These are phyloP conservation scores for Fusarium denticulatum DNA, from an alignment of 2,329 filamentous ascomycete genomes.

Conservation along the genomic window DNA sequence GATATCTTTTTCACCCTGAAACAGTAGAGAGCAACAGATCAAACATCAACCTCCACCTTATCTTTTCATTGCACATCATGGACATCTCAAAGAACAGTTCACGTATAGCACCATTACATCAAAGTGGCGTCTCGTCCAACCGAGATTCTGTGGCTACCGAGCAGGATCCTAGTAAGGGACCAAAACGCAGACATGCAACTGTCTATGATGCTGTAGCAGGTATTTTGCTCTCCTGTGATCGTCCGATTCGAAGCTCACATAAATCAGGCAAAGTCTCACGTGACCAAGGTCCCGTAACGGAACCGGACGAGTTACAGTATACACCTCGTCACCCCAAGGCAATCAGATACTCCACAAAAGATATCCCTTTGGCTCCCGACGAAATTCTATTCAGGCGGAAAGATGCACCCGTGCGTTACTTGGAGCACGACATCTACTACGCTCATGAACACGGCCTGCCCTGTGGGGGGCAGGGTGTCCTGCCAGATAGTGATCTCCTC, in stretches of 20 bases:
- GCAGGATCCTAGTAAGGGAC: slow-evolving; percentile 11
- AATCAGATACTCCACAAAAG: slow-evolving; percentile 43
- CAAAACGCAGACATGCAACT: slow-evolving; percentile 56
- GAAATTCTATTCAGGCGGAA: slow-evolving; percentile 75
- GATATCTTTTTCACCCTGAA: slow-evolving; percentile 19
- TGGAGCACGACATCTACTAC: slow-evolving; percentile 77
- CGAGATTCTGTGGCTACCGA: slow-evolving; percentile 14
- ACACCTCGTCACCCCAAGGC: slow-evolving; percentile 24
- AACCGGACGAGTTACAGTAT: slow-evolving; percentile 33
- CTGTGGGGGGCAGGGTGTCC: slow-evolving; percentile 54
- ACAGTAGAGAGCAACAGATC: not conserved
- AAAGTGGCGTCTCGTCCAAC: slow-evolving; percentile 17
- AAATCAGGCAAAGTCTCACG: slow-evolving; percentile 46
- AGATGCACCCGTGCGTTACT: slow-evolving; percentile 72
- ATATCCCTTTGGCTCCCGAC: slow-evolving; percentile 66
- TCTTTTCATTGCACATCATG: slow-evolving; percentile 8
- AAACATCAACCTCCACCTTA: not conserved
- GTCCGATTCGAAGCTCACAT: slow-evolving; percentile 37
- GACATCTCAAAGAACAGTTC: slow-evolving; percentile 7
- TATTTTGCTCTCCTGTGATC: slow-evolving; percentile 45
- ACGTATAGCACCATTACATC: slow-evolving; percentile 5
- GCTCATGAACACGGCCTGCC: slow-evolving; percentile 67
- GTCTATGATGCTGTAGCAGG: slow-evolving; percentile 80
- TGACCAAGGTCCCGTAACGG: slow-evolving; percentile 33
- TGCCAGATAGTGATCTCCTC: slow-evolving; percentile 76